Evolutionary conservation across 352 stramenopile species (phyloP), one percentile per base, ranked within the genome.

Genomic region (Phytopythium cucurbitacearum): DNA sequence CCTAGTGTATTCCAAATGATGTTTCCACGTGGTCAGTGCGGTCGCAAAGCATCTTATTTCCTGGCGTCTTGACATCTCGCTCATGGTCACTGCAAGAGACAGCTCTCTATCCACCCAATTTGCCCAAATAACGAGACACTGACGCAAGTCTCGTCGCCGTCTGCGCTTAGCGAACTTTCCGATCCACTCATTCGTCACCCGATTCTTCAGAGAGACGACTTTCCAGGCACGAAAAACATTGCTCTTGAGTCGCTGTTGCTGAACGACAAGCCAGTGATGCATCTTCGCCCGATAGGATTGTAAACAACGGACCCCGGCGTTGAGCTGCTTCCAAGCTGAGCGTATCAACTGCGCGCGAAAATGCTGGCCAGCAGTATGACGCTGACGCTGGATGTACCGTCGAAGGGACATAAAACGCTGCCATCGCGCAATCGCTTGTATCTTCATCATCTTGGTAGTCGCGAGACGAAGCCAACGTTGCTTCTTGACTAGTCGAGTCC

Each of bases 51-150:
- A n/a, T 6, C n/a, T 51, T n/a, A 2, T 34, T 4, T 9, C 5
- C n/a, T 34, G 45, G 8, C 1, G 1, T 32, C 3, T 32, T 13
- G 32, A 13, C n/a, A 34, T 34, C 8, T n/a, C 45, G 8, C 40
- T n/a, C 6, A 51, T 32, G 1, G 39, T 51, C 13, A 33, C 45
- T 12, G 33, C 33, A 32, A 51, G 13, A 32, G 7, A 13, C 1
- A 51, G 45, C 5, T 34, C 33, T 9, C 13, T 33, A 21, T 69
- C 53, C 1, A 56, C 53, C 57, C 60, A 73, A 42, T 0, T 33
- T 11, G 51, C 36, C 64, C 64, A 73, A 42, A 9, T n/a, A 9
- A 13, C 32, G 33, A 73, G 57, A 6, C 10, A 41, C 38, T 37
- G 62, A 13, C 13, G 5, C 12, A 73, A 42, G 28, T 37, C 40